phyloP scores from a whole-genome alignment of 371 early-diverging fungal genomes.

The Vairimorpha apis region DNA sequence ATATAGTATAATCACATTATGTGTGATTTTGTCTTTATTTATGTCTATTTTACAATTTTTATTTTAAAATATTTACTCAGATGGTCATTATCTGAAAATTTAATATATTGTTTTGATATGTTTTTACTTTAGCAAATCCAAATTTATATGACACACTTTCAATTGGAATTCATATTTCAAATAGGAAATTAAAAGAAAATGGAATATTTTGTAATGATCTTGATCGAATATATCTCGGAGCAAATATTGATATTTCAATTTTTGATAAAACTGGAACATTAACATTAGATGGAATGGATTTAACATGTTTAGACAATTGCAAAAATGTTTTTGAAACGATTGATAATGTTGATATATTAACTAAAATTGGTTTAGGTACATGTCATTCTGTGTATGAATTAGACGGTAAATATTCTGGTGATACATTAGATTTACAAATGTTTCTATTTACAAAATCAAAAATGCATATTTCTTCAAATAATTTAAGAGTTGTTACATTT shows the following conservation, averaged over 20 bases:
- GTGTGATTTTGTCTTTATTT: constrained; percentile 36
- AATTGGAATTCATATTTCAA: constrained; percentile 86
- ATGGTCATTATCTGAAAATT: not conserved
- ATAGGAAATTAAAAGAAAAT: constrained; percentile 71
- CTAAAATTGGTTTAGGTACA: constrained; percentile 70
- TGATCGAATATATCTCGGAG: constrained; percentile 82
- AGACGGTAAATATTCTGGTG: constrained; percentile 78
- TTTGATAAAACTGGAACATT: constrained; percentile 99
- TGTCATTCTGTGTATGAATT: constrained; percentile 89
- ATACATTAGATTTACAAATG: constrained; percentile 94
- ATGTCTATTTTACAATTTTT: constrained; percentile 61
- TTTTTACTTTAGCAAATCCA: constrained; percentile 56
- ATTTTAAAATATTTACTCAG: constrained; percentile 2
- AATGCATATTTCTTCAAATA: not conserved
- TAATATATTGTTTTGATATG: constrained; percentile 48
- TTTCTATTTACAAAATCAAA: constrained; percentile 76
- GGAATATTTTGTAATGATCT: constrained; percentile 85
- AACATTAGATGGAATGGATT: constrained; percentile 90
- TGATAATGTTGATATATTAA: constrained; percentile 8
- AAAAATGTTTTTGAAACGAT: not conserved
- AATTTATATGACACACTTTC: constrained; percentile 84
- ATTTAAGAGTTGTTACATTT: constrained; percentile 52
- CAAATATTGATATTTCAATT: constrained; percentile 83
- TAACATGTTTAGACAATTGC: constrained; percentile 71
- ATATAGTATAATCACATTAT: constrained; percentile 6